A percentile compares a stretch with the other conserved stretches of the same genome.
Evolutionary conservation across 1,284 basidiomycete genomes (phyloP).

Genomic region (Rhodotorula sp.): DNA sequence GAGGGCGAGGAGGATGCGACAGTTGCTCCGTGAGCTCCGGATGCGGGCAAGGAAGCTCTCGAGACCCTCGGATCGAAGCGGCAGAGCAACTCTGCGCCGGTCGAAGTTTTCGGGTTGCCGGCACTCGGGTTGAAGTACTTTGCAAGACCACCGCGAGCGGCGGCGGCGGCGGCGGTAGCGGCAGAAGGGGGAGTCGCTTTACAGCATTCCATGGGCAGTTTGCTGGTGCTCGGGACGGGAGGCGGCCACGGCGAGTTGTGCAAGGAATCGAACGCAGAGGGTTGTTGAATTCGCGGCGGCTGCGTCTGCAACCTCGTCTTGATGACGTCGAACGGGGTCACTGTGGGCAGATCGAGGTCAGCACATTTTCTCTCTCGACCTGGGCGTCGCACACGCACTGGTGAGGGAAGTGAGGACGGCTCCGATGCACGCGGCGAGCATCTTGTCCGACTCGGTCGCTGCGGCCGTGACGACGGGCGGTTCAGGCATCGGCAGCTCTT

Average conservation of each 20-base stretch:
- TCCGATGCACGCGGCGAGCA: constrained; percentile 42
- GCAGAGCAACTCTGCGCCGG: constrained; percentile 38
- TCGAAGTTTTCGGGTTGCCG: constrained; percentile 30
- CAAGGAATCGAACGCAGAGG: background rate
- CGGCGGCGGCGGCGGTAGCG: background rate
- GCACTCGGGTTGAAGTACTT: constrained; percentile 24
- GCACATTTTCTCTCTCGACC: background rate
- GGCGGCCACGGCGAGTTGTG: constrained; percentile 29
- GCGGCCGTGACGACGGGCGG: background rate
- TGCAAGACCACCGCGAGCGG: constrained; percentile 15
- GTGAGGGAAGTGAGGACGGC: constrained; percentile 42
- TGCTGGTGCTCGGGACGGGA: constrained; percentile 26
- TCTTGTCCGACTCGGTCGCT: constrained; percentile 36
- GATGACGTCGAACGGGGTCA: constrained; percentile 93
- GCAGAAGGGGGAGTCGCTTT: background rate
- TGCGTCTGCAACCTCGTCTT: constrained; percentile 64
- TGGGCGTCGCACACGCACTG: constrained; percentile 27
- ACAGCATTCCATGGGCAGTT: background rate
- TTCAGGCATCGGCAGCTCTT: background rate
- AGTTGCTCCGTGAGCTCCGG: constrained; percentile 11
- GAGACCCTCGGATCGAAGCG: constrained; percentile 47
- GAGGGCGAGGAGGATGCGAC: background rate
- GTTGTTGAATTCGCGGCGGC: constrained; percentile 7
- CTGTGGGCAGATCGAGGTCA: constrained; percentile 51
- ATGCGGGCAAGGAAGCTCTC: constrained; percentile 22